Evolutionary conservation across 352 stramenopile genomes (phyloP).

Genomic region (Phytophthora ramorum): DNA sequence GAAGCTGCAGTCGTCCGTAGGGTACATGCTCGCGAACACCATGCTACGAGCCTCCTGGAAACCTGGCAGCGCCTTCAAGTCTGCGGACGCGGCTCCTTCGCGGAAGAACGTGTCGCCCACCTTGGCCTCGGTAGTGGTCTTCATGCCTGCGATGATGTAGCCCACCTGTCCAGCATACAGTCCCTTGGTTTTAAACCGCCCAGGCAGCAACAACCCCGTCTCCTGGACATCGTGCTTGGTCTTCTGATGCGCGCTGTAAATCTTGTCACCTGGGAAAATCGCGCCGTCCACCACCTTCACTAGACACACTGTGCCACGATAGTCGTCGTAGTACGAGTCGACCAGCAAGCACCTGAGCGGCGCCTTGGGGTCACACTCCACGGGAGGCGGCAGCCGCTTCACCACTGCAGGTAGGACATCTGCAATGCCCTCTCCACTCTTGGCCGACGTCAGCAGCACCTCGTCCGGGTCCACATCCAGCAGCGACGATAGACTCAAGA

Average conservation of each 20-base stretch:
- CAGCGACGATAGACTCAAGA: slow-evolving; percentile 79
- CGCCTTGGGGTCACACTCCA: slow-evolving; percentile 54
- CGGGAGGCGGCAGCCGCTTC: slow-evolving; percentile 69
- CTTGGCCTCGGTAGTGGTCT: slow-evolving; percentile 96
- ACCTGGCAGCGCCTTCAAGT: slow-evolving; percentile 71
- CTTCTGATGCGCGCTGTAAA: slow-evolving; percentile 75
- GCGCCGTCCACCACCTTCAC: slow-evolving; percentile 95
- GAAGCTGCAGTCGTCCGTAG: slow-evolving; percentile 96
- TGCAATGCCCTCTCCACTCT: slow-evolving; percentile 92
- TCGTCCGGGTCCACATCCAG: slow-evolving; percentile 94
- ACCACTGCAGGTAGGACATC: slow-evolving; percentile 89
- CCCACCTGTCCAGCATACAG: slow-evolving; percentile 95
- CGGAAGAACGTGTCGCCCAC: slow-evolving; percentile 91
- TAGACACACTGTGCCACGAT: slow-evolving; percentile 95
- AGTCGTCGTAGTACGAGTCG: slow-evolving; percentile 98
- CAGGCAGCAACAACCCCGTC: slow-evolving; percentile 93
- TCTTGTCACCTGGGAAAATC: slow-evolving; percentile 85
- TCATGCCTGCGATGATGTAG: slow-evolving; percentile 98
- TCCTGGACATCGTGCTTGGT: slow-evolving; percentile 96
- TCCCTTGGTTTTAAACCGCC: slow-evolving; percentile 74
- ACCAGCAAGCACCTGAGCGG: slow-evolving; percentile 95
- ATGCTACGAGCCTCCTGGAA: slow-evolving; percentile 92
- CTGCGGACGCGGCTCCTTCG: slow-evolving; percentile 50
- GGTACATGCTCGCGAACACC: slow-evolving; percentile 99
- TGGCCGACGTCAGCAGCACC: slow-evolving; percentile 96